Conservation (phyloP, 2,329 filamentous ascomycete genomes). For the Endocalyx cinctus region DNA sequence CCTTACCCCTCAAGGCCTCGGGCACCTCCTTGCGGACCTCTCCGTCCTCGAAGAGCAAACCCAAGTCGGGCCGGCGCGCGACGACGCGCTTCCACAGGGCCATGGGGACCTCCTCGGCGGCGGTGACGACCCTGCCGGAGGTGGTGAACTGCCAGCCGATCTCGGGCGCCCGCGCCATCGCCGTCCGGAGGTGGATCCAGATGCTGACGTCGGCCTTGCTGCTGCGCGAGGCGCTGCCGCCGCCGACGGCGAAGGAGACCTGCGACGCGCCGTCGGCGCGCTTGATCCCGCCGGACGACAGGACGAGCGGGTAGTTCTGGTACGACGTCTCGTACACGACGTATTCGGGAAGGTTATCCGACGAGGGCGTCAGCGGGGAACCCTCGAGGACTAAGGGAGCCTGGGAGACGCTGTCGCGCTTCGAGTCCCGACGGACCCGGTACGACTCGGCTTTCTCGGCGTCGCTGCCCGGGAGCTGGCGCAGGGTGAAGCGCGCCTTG, state of each 20-base stretch:
- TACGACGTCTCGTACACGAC: slow-evolving; percentile 42
- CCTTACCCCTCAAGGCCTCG: slow-evolving; percentile 35
- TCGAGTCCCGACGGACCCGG: slow-evolving; percentile 30
- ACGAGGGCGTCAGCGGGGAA: slow-evolving; percentile 26
- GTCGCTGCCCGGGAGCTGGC: slow-evolving; percentile 20
- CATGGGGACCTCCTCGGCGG: slow-evolving; percentile 27
- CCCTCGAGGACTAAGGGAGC: slow-evolving; percentile 24
- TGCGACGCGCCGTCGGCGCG: slow-evolving; percentile 34
- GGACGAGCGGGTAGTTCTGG: slow-evolving; percentile 38
- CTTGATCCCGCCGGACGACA: slow-evolving; percentile 35
- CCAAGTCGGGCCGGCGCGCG: slow-evolving; percentile 36
- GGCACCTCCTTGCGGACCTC: slow-evolving; percentile 39
- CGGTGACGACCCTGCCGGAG: slow-evolving; percentile 30
- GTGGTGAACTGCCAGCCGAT: slow-evolving; percentile 35
- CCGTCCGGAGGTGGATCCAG: slow-evolving; percentile 33
- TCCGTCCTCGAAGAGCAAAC: slow-evolving; percentile 38
- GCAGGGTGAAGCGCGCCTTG: slow-evolving; percentile 33
- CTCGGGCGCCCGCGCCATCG: slow-evolving; percentile 26
- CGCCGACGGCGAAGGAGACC: slow-evolving; percentile 27
- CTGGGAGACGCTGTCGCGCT: slow-evolving; percentile 18
- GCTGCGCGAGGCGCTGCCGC: slow-evolving; percentile 10
- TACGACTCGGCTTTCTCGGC: slow-evolving; percentile 26
- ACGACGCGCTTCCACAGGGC: slow-evolving; percentile 37
- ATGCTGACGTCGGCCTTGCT: slow-evolving; percentile 37
- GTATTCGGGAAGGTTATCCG: slow-evolving; percentile 33